Evolutionary conservation across 176 grass and related monocot species (phyloP).

Genomic region (Triticum aestivum): DNA sequence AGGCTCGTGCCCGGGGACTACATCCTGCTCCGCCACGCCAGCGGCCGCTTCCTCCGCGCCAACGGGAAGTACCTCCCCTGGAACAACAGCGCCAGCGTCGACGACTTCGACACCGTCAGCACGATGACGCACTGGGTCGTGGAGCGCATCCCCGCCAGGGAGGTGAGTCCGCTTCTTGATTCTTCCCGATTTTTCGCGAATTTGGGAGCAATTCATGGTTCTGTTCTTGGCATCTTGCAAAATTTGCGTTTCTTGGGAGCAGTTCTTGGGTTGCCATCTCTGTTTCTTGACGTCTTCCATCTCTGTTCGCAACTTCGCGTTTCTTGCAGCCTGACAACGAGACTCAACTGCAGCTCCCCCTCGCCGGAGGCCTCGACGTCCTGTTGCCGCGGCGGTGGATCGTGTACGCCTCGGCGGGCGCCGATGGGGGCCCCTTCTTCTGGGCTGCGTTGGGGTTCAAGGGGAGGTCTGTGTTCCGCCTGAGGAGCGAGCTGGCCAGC

Average conservation of each 20-base stretch:
- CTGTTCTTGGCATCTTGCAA: too few species aligned
- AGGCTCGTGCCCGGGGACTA: not conserved
- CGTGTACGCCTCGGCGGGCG: too few species aligned
- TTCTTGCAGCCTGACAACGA: too few species aligned
- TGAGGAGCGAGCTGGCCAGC: not conserved
- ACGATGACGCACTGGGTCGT: conserved; percentile 13
- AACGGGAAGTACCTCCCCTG: not conserved
- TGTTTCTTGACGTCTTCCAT: not conserved
- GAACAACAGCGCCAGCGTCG: not conserved
- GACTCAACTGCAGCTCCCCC: not conserved
- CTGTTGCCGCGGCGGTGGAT: not conserved
- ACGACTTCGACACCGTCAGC: not conserved
- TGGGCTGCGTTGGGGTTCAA: not conserved
- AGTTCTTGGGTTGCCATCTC: too few species aligned
- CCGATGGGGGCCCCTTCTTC: not conserved
- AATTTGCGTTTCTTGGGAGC: too few species aligned
- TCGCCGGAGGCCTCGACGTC: not conserved
- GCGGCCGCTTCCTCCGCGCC: conserved; percentile 16
- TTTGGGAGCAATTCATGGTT: not conserved
- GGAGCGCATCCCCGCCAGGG: not conserved
- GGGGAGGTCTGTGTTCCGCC: not conserved
- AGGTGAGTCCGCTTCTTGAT: not conserved
- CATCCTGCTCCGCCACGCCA: not conserved
- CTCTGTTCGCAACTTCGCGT: too few species aligned
- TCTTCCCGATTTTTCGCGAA: not conserved